phyloP scores from a whole-genome alignment of 495 filamentous ascomycete genomes.

The Durotheca rogersii region DNA sequence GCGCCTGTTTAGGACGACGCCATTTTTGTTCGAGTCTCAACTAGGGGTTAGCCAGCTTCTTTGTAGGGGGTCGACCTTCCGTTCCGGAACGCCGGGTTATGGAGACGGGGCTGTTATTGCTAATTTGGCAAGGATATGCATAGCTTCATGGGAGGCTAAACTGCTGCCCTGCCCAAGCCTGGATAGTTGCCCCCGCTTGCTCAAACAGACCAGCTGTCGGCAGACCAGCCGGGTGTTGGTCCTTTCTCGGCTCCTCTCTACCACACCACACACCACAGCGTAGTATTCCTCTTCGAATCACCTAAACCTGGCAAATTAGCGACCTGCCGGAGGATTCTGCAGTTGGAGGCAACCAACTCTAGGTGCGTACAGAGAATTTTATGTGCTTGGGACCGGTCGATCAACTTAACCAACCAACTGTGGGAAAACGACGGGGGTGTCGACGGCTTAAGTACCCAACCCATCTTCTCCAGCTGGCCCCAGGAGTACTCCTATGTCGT shows the following conservation, averaged over 20 bases:
- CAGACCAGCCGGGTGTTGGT: slow-evolving; percentile 1
- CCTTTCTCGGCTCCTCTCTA: neutral
- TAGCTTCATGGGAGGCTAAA: slow-evolving; percentile 10
- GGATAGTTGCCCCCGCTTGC: neutral
- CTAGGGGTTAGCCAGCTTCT: slow-evolving; percentile 4
- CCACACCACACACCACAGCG: no score
- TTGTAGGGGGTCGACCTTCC: slow-evolving; percentile 9
- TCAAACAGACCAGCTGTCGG: neutral
- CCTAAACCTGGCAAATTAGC: no score
- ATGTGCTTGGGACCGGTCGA: no score
- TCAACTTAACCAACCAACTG: no score
- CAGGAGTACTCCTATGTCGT: no score
- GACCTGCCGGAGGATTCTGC: no score
- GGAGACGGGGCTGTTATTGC: slow-evolving; percentile 10
- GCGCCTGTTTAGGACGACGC: slow-evolving; percentile 8
- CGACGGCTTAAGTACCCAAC: no score
- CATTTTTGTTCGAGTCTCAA: slow-evolving; percentile 5
- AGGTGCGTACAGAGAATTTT: no score
- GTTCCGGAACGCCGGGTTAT: slow-evolving; percentile 18
- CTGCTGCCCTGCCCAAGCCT: slow-evolving; percentile 1
- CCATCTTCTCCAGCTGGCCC: no score
- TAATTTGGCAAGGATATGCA: neutral
- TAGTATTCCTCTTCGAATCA: no score
- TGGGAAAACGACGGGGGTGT: no score
- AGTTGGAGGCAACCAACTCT: no score